Evolutionary conservation across 1,284 basidiomycete species (phyloP).

Genomic region (Exobasidium rhododendri): DNA sequence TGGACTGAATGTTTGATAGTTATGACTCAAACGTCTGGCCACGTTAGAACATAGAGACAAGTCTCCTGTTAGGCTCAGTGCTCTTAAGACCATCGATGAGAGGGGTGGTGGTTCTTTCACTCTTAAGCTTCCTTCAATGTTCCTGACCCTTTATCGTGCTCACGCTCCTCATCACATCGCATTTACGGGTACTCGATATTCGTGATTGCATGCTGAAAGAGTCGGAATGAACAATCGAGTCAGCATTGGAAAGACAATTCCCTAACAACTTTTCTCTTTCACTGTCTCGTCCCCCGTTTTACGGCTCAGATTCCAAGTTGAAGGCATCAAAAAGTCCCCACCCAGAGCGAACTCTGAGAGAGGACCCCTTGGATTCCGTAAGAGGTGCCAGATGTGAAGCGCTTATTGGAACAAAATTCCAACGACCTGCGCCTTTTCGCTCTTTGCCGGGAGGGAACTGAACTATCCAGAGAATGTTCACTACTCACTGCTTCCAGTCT

Average conservation of each 20-base stretch:
- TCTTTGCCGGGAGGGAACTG: not conserved
- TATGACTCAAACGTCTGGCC: constrained; percentile 12
- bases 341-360: not conserved
- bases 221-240: too few species aligned
- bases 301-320: constrained; percentile 4
- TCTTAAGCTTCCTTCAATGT: not conserved
- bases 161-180: too few species aligned
- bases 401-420: not conserved
- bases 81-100: constrained; percentile 10
- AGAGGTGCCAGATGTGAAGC: constrained; percentile 11
- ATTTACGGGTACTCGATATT: too few species aligned
- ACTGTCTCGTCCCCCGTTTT: not conserved
- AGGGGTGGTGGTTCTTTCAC: not conserved
- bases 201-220: too few species aligned
- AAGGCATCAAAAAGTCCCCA: constrained; percentile 4
- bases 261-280: too few species aligned
- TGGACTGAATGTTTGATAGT: constrained; percentile 6
- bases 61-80: constrained; percentile 4
- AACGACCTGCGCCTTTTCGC: constrained; percentile 4
- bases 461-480: too few species aligned
- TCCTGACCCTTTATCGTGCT: not conserved
- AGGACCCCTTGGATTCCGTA: not conserved
- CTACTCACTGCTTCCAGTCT: not conserved
- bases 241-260: too few species aligned
- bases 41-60: not conserved